Conservation (phyloP, 768 basidiomycete species). For the Collybiopsis luxurians region DNA sequence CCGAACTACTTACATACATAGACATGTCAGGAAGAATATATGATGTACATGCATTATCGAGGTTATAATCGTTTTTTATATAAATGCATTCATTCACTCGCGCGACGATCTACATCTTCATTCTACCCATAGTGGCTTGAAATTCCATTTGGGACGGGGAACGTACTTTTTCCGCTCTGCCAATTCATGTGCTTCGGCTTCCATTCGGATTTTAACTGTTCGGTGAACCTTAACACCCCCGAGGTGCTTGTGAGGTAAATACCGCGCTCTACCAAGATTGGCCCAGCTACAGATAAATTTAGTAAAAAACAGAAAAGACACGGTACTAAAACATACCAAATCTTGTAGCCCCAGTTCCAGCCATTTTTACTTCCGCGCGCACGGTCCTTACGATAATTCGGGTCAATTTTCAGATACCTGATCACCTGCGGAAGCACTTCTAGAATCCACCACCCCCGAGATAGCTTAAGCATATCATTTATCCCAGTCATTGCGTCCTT, state of each 20-base stretch:
- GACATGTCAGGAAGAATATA: too few species aligned
- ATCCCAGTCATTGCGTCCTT: constrained; percentile 49
- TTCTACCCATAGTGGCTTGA: constrained; percentile 5
- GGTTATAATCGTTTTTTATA: too few species aligned
- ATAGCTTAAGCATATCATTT: constrained; percentile 54
- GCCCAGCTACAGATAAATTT: neutral
- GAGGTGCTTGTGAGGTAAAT: constrained; percentile 32
- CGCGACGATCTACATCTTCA: too few species aligned
- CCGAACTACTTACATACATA: too few species aligned
- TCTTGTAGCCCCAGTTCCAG: constrained; percentile 32
- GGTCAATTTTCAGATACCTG: constrained; percentile 33
- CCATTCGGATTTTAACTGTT: constrained; percentile 44
- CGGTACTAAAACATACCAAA: constrained; percentile 28
- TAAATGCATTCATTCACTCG: too few species aligned
- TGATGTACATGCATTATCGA: too few species aligned
- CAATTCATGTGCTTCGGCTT: constrained; percentile 20
- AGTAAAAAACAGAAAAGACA: constrained; percentile 1
- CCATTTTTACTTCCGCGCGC: neutral
- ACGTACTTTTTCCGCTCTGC: neutral
- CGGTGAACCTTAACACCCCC: constrained; percentile 38
- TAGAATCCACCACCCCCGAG: constrained; percentile 62
- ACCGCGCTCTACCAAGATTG: constrained; percentile 41
- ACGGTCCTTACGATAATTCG: neutral
- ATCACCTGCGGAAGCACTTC: constrained; percentile 47
- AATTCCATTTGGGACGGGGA: constrained; percentile 7